Evolutionary conservation across 2,329 filamentous ascomycete genomes (phyloP).

Genomic region (Rhynchosporium graminicola): DNA sequence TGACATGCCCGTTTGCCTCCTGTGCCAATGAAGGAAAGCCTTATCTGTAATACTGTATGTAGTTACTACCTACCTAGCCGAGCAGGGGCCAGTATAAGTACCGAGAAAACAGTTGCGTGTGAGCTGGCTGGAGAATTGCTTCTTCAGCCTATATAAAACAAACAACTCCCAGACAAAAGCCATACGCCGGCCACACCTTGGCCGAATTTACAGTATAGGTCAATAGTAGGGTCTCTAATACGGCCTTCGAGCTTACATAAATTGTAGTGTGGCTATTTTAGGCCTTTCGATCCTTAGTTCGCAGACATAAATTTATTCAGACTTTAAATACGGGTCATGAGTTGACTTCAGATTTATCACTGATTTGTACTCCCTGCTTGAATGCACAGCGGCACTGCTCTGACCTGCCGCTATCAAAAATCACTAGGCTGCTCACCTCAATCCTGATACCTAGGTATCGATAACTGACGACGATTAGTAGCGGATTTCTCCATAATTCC

Average conservation of each 20-base stretch:
- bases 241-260: too few species aligned
- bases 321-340: too few species aligned
- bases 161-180: background rate
- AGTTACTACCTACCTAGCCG: background rate
- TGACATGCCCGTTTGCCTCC: background rate
- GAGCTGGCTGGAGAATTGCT: background rate
- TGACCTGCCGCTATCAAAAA: background rate
- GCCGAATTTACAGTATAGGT: too few species aligned
- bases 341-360: background rate
- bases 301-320: too few species aligned
- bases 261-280: too few species aligned
- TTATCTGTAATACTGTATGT: background rate
- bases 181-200: background rate
- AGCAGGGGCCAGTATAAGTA: background rate
- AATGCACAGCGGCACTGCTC: too few species aligned
- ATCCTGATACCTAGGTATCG: too few species aligned
- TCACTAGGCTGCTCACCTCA: background rate
- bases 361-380: too few species aligned
- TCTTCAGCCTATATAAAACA: constrained; percentile 1
- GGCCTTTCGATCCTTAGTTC: too few species aligned
- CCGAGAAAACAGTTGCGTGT: background rate
- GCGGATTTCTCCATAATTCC: background rate
- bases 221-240: too few species aligned
- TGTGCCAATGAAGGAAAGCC: background rate
- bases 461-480: too few species aligned